These are phyloP conservation scores for Pseudonitzschia delicatissima DNA, from an alignment of 108 stramenopile species.

Conservation along the genomic window DNA sequence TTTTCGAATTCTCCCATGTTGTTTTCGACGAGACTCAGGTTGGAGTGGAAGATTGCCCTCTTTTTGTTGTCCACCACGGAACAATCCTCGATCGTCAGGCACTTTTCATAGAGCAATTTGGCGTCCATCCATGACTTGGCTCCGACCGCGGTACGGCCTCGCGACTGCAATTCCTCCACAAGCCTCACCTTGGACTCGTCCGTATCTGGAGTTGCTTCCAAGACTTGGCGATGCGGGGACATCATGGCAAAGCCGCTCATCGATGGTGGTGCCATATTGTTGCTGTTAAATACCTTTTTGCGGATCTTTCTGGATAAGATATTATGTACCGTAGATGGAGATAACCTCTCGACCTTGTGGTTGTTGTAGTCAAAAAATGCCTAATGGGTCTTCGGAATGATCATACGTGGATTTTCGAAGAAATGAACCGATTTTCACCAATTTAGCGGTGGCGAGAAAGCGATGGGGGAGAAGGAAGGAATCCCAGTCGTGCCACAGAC, in stretches of 20 bases:
- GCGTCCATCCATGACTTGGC: constrained; percentile 66
- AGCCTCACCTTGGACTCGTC: constrained; percentile 39
- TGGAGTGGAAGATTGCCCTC: constrained; percentile 57
- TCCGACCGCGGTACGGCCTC: constrained; percentile 62
- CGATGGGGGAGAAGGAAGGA: no score
- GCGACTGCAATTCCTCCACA: constrained; percentile 78
- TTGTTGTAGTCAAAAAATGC: no score
- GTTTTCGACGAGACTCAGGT: constrained; percentile 62
- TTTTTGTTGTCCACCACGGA: constrained; percentile 14
- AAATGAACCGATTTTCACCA: no score
- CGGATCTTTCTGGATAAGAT: no score
- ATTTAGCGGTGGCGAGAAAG: no score
- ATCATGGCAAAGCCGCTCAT: constrained; percentile 21
- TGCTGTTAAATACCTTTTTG: no score
- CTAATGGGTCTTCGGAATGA: no score
- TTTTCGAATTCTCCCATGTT: constrained; percentile 58
- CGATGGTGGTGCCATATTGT: constrained; percentile 3
- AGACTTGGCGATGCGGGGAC: constrained; percentile 55
- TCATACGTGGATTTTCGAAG: no score
- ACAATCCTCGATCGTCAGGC: constrained; percentile 41
- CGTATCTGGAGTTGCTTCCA: constrained; percentile 62
- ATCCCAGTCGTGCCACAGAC: no score
- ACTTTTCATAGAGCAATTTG: constrained; percentile 68
- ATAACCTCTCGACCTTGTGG: no score
- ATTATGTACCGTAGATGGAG: no score